These are phyloP conservation scores for Trypanosoma avium DNA, from an alignment of 208 protist genomes.

Conservation along the genomic window DNA sequence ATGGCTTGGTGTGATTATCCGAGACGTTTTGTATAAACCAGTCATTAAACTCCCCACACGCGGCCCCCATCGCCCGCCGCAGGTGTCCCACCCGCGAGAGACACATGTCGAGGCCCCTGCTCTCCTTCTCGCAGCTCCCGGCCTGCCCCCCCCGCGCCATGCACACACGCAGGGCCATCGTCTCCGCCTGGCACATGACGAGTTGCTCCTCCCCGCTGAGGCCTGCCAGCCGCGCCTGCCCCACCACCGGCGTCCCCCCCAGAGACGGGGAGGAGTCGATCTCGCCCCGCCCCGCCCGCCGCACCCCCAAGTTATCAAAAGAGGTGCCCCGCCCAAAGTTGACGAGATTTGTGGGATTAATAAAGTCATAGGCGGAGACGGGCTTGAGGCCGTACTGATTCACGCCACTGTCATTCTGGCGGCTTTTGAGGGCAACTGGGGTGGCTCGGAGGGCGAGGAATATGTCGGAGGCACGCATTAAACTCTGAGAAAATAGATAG, in stretches of 20 bases:
- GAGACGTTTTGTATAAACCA: constrained; percentile 91
- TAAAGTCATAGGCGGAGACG: constrained; percentile 74
- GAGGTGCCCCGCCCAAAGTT: constrained; percentile 88
- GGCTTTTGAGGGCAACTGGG: constrained; percentile 66
- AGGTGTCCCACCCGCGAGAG: constrained; percentile 78
- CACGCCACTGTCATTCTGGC: constrained; percentile 69
- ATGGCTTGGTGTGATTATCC: constrained; percentile 91
- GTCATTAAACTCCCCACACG: constrained; percentile 81
- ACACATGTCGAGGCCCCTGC: constrained; percentile 66
- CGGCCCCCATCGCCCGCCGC: constrained; percentile 63
- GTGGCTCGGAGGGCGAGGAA: constrained; percentile 61
- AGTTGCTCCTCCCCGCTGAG: constrained; percentile 83
- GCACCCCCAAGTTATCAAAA: constrained; percentile 87
- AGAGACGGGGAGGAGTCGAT: constrained; percentile 83
- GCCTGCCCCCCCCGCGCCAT: constrained; percentile 76
- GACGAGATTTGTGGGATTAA: constrained; percentile 88
- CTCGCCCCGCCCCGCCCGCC: constrained; percentile 70
- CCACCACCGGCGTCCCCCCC: constrained; percentile 74
- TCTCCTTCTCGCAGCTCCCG: constrained; percentile 82
- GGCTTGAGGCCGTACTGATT: constrained; percentile 90
- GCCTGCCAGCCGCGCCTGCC: constrained; percentile 74
- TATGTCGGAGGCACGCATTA: constrained; percentile 75
- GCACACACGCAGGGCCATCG: constrained; percentile 84
- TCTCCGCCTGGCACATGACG: constrained; percentile 81
- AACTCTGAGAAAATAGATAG: not conserved